Base-by-base conservation (phyloP, 2,329 filamentous ascomycete genomes). In the Alternaria angustiovoidea region DNA sequence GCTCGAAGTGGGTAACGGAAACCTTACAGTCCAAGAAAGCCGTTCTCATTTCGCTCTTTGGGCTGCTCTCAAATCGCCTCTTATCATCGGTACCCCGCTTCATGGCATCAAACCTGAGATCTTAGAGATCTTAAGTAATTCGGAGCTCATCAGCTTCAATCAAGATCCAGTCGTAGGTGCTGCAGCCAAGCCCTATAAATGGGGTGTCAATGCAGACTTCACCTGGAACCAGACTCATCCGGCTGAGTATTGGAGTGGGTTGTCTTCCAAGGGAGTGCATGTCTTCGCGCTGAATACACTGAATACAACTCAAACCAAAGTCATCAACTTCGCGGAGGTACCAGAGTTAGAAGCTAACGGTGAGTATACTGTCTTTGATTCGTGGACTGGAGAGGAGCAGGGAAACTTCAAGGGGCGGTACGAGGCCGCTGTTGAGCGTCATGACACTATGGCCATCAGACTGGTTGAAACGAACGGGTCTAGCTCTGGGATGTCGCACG, bases 181-280 rank as follows among this genome's bases (percentile, higher is more conserved):
- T 4, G 76, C 78, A 1, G 75, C 77, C 7, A 71, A 70, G 63
- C 77, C 75, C 2, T 83, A 80, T 63, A 74, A 71, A n/a, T 83
- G 81, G 82, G 85, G 84, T 1, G 74, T 79, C 4, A 85, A 86
- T 61, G 73, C 79, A 0, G 80, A 85, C 64, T 82, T 80, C 68
- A 84, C 83, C 0, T 86, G 80, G 70, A 83, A 87, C 63, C 65
- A 72, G 16, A 59, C 63, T 2, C 69, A 66, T 51, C 71, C 72
- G 2, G 71, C 71, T 7, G 72, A 75, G 51, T 75, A 65, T 41
- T 75, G 71, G 72, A 68, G 66, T 36, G 71, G 72, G 0, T n/a
- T 51, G 12, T 69, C 66, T 16, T 66, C 59, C 2, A 61, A 67
- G 12, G 71, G 72, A 1, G 69, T 64, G 2, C 55, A 74, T 38